Conservation (phyloP, 2,329 filamentous ascomycete genomes). For the Teratosphaeria epicoccoides region DNA sequence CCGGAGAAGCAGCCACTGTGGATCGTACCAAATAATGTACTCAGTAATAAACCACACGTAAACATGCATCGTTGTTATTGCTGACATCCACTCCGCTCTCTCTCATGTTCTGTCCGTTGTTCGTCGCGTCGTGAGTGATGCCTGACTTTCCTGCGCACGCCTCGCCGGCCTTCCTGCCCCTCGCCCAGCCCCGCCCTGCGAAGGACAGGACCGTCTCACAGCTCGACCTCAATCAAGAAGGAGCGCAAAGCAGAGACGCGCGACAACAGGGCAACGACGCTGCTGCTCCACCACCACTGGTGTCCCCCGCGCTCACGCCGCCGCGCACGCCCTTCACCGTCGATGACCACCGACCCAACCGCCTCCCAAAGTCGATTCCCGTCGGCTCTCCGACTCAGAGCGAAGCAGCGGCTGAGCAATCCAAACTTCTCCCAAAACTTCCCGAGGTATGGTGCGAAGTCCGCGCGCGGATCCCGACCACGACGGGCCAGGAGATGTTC, state of each 20-base stretch:
- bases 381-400: slow-evolving; percentile 25
- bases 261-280: slow-evolving; percentile 6
- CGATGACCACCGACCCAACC: slow-evolving; percentile 23
- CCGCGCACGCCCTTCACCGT: slow-evolving; percentile 16
- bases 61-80: neutral
- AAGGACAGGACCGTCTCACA: slow-evolving; percentile 28
- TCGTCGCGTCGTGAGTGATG: slow-evolving; percentile 29
- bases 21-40: too few relatives aligned
- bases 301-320: slow-evolving; percentile 38
- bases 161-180: slow-evolving; percentile 29
- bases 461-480: slow-evolving; percentile 87
- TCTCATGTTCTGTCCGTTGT: neutral
- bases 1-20: too few relatives aligned
- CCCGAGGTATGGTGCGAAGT: slow-evolving; percentile 90
- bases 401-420: slow-evolving; percentile 41
- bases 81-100: neutral
- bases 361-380: slow-evolving; percentile 33
- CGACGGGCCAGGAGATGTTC: slow-evolving; percentile 89
- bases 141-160: slow-evolving; percentile 44
- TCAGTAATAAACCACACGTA: neutral
- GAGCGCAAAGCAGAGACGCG: neutral
- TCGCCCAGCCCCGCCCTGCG: slow-evolving; percentile 42
- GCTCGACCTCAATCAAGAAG: slow-evolving; percentile 25
- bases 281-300: slow-evolving; percentile 31
- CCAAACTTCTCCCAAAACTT: slow-evolving; percentile 62